phyloP scores from a whole-genome alignment of 176 grass and related monocot species.

The Zoysia japonica region DNA sequence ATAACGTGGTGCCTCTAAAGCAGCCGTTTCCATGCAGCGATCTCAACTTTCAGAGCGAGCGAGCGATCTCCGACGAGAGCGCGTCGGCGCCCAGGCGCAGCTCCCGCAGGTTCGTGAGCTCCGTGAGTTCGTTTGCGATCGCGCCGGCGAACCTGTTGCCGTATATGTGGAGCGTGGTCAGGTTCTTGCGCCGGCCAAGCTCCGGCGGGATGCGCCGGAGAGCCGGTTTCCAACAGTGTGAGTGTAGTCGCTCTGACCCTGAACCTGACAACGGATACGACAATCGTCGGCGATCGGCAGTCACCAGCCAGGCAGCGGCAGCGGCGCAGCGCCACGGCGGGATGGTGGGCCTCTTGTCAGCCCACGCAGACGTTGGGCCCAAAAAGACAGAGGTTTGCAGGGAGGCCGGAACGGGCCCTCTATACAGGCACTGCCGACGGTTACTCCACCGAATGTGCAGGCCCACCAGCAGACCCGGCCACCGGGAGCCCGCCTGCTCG shows the following conservation, averaged over 20 bases:
- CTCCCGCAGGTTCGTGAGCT: conserved; percentile 43
- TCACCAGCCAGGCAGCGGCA: no score
- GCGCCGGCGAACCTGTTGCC: conserved; percentile 63
- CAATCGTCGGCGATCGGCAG: no score
- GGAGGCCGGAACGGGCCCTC: neutral
- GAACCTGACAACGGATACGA: no score
- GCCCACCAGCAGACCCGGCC: neutral
- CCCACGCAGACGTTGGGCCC: neutral
- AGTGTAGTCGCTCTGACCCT: no score
- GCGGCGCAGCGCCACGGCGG: neutral
- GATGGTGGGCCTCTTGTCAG: neutral
- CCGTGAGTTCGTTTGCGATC: conserved; percentile 67
- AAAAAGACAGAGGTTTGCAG: no score
- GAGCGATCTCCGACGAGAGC: conserved; percentile 65
- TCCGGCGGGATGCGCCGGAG: conserved; percentile 59
- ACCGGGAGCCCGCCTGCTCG: neutral
- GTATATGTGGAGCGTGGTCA: conserved; percentile 53
- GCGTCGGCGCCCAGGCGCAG: conserved; percentile 53
- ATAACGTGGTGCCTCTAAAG: no score
- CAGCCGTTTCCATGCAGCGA: no score
- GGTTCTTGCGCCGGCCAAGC: conserved; percentile 69
- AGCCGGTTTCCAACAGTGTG: conserved; percentile 46
- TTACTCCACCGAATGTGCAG: neutral
- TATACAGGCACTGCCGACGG: no score
- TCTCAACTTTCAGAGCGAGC: conserved; percentile 28